Evolutionary conservation across 176 grass and related monocot genomes (phyloP).

Genomic region (Triticum turgidum): DNA sequence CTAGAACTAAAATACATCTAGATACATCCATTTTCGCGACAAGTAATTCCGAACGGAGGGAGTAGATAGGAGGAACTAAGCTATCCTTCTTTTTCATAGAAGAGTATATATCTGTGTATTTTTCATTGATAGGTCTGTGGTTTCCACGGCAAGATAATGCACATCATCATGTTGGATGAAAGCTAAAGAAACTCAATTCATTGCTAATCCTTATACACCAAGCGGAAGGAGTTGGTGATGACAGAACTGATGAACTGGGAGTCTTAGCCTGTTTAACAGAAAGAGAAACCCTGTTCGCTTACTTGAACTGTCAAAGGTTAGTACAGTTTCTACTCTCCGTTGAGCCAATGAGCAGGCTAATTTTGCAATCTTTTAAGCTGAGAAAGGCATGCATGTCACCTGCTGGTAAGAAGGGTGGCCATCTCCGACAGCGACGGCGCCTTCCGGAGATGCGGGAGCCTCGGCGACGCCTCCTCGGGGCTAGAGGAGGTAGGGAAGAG

Average conservation of each 20-base stretch:
- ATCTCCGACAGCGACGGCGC: conserved; percentile 43
- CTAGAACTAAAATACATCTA: too few relatives aligned
- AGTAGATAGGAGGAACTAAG: not conserved
- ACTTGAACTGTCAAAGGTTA: not conserved
- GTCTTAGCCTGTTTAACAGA: not conserved
- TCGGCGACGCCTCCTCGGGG: conserved; percentile 33
- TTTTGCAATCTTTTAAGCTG: not conserved
- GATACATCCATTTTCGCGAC: too few relatives aligned
- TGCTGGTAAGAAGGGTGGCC: conserved; percentile 44
- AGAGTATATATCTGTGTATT: not conserved
- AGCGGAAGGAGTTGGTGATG: too few relatives aligned
- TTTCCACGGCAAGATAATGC: not conserved
- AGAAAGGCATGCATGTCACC: conserved; percentile 30
- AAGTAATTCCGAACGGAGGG: too few relatives aligned
- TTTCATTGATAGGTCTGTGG: not conserved
- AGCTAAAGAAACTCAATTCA: not conserved
- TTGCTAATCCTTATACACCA: too few relatives aligned
- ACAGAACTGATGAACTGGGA: not conserved
- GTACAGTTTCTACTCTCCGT: not conserved
- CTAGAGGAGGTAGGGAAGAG: conserved; percentile 41
- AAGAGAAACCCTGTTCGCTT: not conserved
- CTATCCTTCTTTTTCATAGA: not conserved
- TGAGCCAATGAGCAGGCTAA: not conserved
- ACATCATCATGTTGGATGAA: not conserved
- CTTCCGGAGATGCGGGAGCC: conserved; percentile 48